Percentiles rank a stretch among this genome's conserved stretches.
These are phyloP conservation scores for Monosporozyma aerobia DNA, from an alignment of 805 yeast genomes.

Conservation along the genomic window DNA sequence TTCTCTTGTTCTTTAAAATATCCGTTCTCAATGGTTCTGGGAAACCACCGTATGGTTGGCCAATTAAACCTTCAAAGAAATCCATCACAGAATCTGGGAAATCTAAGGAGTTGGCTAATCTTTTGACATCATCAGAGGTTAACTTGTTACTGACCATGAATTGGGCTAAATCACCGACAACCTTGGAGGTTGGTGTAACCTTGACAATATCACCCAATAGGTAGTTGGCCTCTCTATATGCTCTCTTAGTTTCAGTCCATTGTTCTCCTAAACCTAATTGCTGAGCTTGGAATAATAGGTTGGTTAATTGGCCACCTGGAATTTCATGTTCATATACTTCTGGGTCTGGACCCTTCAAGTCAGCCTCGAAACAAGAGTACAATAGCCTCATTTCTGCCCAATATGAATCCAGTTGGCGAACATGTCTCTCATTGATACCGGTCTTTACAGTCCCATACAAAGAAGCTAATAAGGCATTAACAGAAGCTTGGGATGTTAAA, in stretches of 20 bases:
- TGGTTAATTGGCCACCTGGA: slow-evolving; percentile 99
- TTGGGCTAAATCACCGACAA: slow-evolving; percentile 98
- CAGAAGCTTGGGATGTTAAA: slow-evolving; percentile 97
- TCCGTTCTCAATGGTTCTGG: slow-evolving; percentile 97
- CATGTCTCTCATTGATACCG: slow-evolving; percentile 55
- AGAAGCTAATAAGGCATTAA: slow-evolving; percentile 87
- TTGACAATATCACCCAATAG: slow-evolving; percentile 94
- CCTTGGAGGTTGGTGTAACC: slow-evolving; percentile 99
- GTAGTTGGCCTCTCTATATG: slow-evolving; percentile 84
- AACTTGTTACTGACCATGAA: slow-evolving; percentile 96
- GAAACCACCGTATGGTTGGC: slow-evolving; percentile 99
- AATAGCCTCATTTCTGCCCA: slow-evolving; percentile 98
- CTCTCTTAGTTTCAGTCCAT: slow-evolving; percentile 93
- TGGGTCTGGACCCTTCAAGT: slow-evolving; percentile 98
- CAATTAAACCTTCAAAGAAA: slow-evolving; percentile 98
- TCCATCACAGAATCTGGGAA: slow-evolving; percentile 98
- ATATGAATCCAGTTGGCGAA: slow-evolving; percentile 82
- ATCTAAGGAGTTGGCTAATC: slow-evolving; percentile 82
- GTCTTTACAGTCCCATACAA: slow-evolving; percentile 78
- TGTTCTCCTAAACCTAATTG: slow-evolving; percentile 95
- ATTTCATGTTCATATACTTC: slow-evolving; percentile 97
- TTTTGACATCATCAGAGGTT: slow-evolving; percentile 72
- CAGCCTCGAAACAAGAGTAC: slow-evolving; percentile 96
- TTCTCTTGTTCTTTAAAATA: slow-evolving; percentile 84
- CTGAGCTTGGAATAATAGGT: slow-evolving; percentile 96